These are phyloP conservation scores for Hawksworthiomyces lignivorus DNA, from an alignment of 2,329 filamentous ascomycete genomes.

Conservation along the genomic window DNA sequence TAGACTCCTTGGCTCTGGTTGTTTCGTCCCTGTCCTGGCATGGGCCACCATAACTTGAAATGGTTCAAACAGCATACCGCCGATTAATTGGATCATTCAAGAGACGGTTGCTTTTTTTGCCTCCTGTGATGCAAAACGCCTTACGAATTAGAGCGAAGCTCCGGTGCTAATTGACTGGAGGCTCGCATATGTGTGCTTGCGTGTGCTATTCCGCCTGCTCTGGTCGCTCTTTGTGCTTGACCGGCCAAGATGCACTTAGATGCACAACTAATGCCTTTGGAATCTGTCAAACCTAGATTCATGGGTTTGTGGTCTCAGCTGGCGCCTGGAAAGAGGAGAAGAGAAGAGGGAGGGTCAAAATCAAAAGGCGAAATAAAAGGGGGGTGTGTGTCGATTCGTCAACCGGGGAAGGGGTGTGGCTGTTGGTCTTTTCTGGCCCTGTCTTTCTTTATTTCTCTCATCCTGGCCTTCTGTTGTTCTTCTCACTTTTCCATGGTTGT, in stretches of 20 bases:
- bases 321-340: neutral
- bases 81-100: neutral
- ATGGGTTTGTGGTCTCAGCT: constrained; percentile 6
- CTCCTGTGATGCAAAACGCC: no score
- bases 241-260: no score
- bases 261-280: constrained; percentile 10
- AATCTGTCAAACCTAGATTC: constrained; percentile 15
- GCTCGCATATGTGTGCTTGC: no score
- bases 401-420: no score
- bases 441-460: neutral
- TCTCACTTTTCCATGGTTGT: constrained; percentile 7
- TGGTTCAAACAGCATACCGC: no score
- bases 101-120: no score
- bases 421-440: no score
- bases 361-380: neutral
- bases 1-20: constrained; percentile 4
- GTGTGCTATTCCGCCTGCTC: neutral
- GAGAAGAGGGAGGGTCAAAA: neutral
- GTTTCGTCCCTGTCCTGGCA: constrained; percentile 9
- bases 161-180: no score
- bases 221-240: no score
- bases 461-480: no score
- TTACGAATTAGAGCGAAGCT: no score
- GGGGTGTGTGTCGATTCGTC: neutral
- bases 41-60: no score